Base-by-base conservation (phyloP, 108 stramenopile genomes). In the Nitzschia sp. region DNA sequence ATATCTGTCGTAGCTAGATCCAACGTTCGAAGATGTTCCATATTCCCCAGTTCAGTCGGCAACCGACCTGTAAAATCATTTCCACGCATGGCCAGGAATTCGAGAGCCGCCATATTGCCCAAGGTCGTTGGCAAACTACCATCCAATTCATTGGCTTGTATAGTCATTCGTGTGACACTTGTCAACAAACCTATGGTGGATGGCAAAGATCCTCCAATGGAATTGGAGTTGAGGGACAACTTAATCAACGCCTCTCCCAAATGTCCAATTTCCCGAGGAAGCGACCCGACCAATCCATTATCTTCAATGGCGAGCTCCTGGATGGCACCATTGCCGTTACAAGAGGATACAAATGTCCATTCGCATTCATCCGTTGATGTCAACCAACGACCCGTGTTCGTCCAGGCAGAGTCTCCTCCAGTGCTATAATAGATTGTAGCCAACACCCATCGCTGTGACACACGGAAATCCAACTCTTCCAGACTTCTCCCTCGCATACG, bases 381-480 rank as follows among this genome's bases (percentile, higher is more conserved):
- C 50, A 70, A 7, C 75, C 75, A 76, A 25, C 69, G 69, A 37
- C 6, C 26, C 0, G 37, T 50, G 29, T 67, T 44, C 56, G 10
- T 19, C 44, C 38, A 53, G 20, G 11, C 24, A 10, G 53, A 22
- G n/a, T 43, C 34, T 8, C 53, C 41, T 7, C n/a, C 40, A 8
- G 51, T 55, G 11, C 24, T 22, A 26, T 50, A 67, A 19, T 38
- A 44, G 40, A 76, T 46, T 26, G 53, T 26, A 8, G 75, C 75
- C 43, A 76, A 41, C 8, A 59, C 15, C 63, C 63, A 76, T 25
- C 75, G 68, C 26, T 76, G 75, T 0, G 70, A 15, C 19, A 76
- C 17, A 6, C 61, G 44, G 19, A 15, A 43, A 19, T 67, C 51
- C 2, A 42, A 1, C 24, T 56, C 21, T 24, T 62, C 43, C 3